Evolutionary conservation across 2,329 filamentous ascomycete species (phyloP), one percentile per base, ranked within the genome.

Genomic region (Orbilia oligospora): DNA sequence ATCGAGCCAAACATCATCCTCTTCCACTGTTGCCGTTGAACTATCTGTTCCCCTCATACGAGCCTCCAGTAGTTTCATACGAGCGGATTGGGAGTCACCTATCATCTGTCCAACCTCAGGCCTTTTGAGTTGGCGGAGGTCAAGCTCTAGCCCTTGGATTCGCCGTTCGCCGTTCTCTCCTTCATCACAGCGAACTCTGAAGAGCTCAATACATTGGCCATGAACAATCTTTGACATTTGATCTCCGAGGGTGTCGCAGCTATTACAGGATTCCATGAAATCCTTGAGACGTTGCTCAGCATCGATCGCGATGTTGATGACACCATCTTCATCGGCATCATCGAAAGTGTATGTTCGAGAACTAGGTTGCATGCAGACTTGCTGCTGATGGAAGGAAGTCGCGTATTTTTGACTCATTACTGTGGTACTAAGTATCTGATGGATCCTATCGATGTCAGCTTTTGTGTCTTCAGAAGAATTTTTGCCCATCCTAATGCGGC

Each of bases 191-290:
- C 38, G 46, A 18, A 78, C 69, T 18, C 75, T 61, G 24, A 78
- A 72, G 5, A 78, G 20, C 24, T 78, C 68, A 5, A 78, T 51
- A 41, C 75, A 78, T 22, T 44, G 53, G 6, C 75, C 75, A 18
- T 78, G 75, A 18, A 78, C 68, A 44, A 56, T 46, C 20, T 69
- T 55, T 1, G 75, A 30, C 12, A 78, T 69, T 9, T 38, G 6
- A 58, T 51, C 27, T 44, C 75, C 63, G 6, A 78, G 56, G 18
- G n/a, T 72, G 5, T 78, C 53, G 33, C 75, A 78, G 27, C 68
- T 78, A 14, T 27, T 38, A 30, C 75, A 78, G 9, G 61, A 63
- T 5, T 51, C 30, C 22, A 63, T 36, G 14, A 20, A 27, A 9
- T 68, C 44, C 9, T 64, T 65, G n/a, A 24, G 44, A 8, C 36